Evolutionary conservation across 306 rosid genomes (phyloP).

Genomic region (Dalbergia oliveri): DNA sequence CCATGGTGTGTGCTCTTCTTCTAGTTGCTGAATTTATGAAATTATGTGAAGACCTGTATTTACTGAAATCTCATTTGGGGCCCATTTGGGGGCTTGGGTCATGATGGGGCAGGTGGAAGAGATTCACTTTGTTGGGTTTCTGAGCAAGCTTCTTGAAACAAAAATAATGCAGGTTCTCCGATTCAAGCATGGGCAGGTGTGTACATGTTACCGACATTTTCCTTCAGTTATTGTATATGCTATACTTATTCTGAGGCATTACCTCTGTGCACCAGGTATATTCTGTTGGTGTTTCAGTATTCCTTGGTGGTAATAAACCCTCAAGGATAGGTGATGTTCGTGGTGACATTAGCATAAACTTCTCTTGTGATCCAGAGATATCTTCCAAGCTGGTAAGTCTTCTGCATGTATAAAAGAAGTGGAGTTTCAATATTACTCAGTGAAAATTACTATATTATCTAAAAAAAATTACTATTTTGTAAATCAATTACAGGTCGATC

Average conservation of each 20-base stretch:
- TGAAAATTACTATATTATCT: slow-evolving; percentile 24
- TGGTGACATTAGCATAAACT: slow-evolving; percentile 89
- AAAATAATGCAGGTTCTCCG: slow-evolving; percentile 95
- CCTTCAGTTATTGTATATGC: slow-evolving; percentile 31
- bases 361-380: slow-evolving; percentile 95
- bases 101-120: slow-evolving; percentile 82
- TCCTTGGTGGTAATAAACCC: slow-evolving; percentile 97
- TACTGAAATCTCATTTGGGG: slow-evolving; percentile 31
- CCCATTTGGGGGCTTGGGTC: slow-evolving; percentile 35
- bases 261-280: slow-evolving; percentile 71
- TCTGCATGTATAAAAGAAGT: slow-evolving; percentile 34
- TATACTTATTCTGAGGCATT: slow-evolving; percentile 46
- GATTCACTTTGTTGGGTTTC: slow-evolving; percentile 85
- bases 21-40: slow-evolving; percentile 33
- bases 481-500: slow-evolving; percentile 72
- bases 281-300: slow-evolving; percentile 86
- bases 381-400: slow-evolving; percentile 85
- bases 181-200: slow-evolving; percentile 93
- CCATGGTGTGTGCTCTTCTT: slow-evolving; percentile 64
- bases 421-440: slow-evolving; percentile 24
- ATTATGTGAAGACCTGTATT: slow-evolving; percentile 24
- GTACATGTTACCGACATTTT: slow-evolving; percentile 34
- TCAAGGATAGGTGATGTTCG: slow-evolving; percentile 84
- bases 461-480: slow-evolving; percentile 41
- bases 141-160: slow-evolving; percentile 95